Evolutionary conservation across 768 basidiomycete genomes (phyloP), one percentile per base, ranked within the genome.

Genomic region (Butyriboletus loyo): DNA sequence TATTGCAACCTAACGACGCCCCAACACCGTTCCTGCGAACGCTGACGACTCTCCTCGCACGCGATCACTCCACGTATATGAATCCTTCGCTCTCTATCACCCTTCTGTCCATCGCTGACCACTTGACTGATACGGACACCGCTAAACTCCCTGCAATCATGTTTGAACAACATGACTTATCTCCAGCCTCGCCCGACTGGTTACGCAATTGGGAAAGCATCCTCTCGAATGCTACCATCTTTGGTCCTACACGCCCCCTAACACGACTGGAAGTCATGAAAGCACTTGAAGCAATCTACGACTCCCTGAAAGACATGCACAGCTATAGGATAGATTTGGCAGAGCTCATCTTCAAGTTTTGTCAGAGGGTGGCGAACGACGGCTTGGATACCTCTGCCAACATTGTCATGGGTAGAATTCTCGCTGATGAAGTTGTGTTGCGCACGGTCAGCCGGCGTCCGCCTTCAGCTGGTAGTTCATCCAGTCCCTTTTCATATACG

Each of bases 141-240:
- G 79, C 82, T 0, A 77, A 77, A 46, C 74, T 89, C 3, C 80
- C 88, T 8, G 62, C 63, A 11, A 70, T 81, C 47, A 86, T 92
- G 84, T 72, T 76, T 34, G 81, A 83, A 40, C 81, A 86, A 50
- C 82, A 86, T 56, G 79, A 82, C 43, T 75, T 90, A 30, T 84
- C 82, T 3, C 89, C 89, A 1, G 85, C 85, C 11, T 83, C 84
- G 1, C 81, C 84, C 0, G 77, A 82, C 6, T 92, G 89, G 89
- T 66, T 90, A 25, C 70, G 70, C 17, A 84, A 85, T 61, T 90
- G 89, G 89, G 66, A 73, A 34, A 75, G 59, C 34, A 70, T 89
- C 7, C 65, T 89, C 14, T 70, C 68, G n/a, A 82, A 82, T 53
- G 64, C 75, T 15, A 71, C 69, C 0, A 67, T 83, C 19, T 64